Percentiles rank a stretch among this genome's conserved stretches.
These are phyloP conservation scores for Lepidium didymum DNA, from an alignment of 345 rosid genomes.

Conservation along the genomic window DNA sequence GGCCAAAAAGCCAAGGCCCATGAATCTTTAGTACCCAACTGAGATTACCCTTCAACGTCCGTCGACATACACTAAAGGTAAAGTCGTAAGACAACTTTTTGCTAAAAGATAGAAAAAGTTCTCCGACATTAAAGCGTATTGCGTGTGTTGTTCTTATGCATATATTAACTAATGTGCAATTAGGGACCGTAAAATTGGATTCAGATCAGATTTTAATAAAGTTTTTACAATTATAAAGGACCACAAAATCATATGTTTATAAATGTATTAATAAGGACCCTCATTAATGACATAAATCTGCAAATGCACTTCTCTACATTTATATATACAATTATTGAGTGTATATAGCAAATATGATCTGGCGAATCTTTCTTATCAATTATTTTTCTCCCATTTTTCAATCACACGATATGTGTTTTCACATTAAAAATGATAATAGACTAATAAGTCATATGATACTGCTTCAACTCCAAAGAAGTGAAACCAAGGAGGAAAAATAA, in stretches of 20 bases:
- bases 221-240: background rate
- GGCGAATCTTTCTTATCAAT: conserved; percentile 16
- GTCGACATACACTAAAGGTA: background rate
- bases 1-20: background rate
- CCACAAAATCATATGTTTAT: background rate
- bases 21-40: background rate
- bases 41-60: background rate
- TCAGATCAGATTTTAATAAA: background rate
- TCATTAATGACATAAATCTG: conserved; percentile 7
- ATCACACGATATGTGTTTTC: background rate
- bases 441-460: background rate
- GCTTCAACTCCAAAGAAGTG: background rate
- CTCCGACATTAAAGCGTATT: background rate
- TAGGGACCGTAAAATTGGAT: background rate
- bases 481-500: no score
- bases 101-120: background rate
- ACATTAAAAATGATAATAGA: background rate
- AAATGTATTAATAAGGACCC: background rate
- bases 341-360: conserved; percentile 16
- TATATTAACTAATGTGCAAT: background rate
- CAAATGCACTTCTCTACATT: background rate
- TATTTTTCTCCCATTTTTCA: background rate
- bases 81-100: background rate
- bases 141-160: background rate
- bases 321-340: conserved; percentile 1